Percentiles rank a stretch among this genome's conserved stretches.
phyloP scores from a whole-genome alignment of 169 alveolate species.

The Plasmodium coatneyi region DNA sequence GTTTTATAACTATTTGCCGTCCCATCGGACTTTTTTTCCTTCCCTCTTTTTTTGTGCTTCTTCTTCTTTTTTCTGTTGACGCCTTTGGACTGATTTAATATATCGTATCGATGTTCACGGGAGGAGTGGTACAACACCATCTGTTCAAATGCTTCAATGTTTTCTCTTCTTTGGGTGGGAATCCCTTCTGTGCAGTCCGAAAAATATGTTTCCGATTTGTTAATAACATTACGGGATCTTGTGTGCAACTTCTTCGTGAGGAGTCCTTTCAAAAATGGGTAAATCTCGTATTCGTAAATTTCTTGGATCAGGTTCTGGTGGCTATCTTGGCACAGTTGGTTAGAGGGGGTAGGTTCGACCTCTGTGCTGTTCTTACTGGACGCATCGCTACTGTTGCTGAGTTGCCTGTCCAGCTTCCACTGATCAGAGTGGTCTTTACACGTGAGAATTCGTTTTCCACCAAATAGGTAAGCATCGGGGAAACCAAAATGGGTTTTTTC shows the following conservation, averaged over 20 bases:
- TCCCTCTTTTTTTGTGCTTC: not conserved
- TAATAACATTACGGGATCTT: not conserved
- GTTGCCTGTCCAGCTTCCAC: not conserved
- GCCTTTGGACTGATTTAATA: not conserved
- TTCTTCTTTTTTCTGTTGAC: conserved; percentile 12
- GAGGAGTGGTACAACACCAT: not conserved
- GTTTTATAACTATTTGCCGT: not conserved
- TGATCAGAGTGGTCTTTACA: not conserved
- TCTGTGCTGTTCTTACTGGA: not conserved
- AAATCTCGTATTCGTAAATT: conserved; percentile 7
- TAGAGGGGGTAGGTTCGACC: not conserved
- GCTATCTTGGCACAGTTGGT: not conserved
- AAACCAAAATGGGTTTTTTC: not conserved
- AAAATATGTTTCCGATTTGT: conserved; percentile 16
- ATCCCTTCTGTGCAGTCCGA: not conserved
- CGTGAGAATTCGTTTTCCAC: not conserved
- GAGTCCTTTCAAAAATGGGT: not conserved
- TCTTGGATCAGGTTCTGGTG: conserved; percentile 1
- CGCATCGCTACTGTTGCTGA: not conserved
- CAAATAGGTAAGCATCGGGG: not conserved
- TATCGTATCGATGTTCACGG: not conserved
- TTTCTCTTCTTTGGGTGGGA: not conserved
- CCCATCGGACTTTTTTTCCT: not conserved
- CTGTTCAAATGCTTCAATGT: not conserved
- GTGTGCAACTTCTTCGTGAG: not conserved